Conservation (phyloP, 495 filamentous ascomycete genomes). For the Penicillium nucicola region DNA sequence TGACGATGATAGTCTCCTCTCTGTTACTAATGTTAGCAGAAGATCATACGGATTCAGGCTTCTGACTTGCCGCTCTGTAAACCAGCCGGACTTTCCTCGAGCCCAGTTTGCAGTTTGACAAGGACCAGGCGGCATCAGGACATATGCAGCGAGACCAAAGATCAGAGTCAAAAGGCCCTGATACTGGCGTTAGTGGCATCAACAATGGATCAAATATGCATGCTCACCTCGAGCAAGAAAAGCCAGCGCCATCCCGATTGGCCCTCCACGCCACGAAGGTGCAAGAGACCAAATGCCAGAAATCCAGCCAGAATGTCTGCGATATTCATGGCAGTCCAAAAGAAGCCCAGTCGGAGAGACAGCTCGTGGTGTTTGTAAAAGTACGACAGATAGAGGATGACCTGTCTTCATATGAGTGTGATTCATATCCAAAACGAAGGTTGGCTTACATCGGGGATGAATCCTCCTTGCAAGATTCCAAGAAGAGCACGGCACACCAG, state of each 20-base stretch:
- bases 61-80: slow-evolving; percentile 54
- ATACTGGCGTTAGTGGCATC: background rate
- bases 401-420: slow-evolving; percentile 3
- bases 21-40: too few relatives aligned
- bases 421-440: background rate
- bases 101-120: slow-evolving; percentile 62
- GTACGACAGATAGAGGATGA: slow-evolving; percentile 65
- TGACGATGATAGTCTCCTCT: slow-evolving; percentile 65
- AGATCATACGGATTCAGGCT: too few relatives aligned
- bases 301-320: slow-evolving; percentile 46
- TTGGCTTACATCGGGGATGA: slow-evolving; percentile 22
- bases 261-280: slow-evolving; percentile 32
- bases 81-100: slow-evolving; percentile 69
- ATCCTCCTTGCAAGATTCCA: slow-evolving; percentile 60
- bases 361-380: slow-evolving; percentile 68
- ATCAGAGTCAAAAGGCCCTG: slow-evolving; percentile 45
- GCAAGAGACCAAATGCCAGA: slow-evolving; percentile 48
- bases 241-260: slow-evolving; percentile 32
- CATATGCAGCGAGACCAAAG: slow-evolving; percentile 57
- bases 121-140: slow-evolving; percentile 62
- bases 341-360: slow-evolving; percentile 56
- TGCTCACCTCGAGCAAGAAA: slow-evolving; percentile 43
- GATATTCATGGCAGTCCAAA: slow-evolving; percentile 58
- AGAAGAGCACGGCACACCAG: slow-evolving; percentile 58
- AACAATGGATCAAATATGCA: background rate